Conservation (phyloP, 805 yeast species). For the Metschnikowia anglica region DNA sequence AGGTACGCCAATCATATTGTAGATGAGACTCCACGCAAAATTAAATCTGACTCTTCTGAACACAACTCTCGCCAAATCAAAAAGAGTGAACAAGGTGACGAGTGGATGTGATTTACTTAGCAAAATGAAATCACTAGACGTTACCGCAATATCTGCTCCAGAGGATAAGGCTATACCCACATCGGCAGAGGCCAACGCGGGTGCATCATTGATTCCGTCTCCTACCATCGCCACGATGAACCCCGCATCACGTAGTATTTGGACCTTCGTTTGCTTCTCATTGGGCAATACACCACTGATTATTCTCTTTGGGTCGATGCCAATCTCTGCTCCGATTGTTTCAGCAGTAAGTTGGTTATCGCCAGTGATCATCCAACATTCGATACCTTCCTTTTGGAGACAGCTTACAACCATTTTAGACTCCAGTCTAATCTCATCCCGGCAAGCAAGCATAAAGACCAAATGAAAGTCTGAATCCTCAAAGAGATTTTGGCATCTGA, state of each 20-base stretch:
- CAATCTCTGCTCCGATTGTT: conserved; percentile 63
- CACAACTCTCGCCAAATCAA: conserved; percentile 51
- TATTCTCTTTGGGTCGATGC: conserved; percentile 49
- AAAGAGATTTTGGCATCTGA: conserved; percentile 31
- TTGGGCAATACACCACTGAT: conserved; percentile 73
- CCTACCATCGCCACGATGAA: conserved; percentile 67
- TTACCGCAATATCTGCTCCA: conserved; percentile 74
- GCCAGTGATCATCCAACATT: conserved; percentile 77
- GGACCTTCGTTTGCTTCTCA: conserved; percentile 62
- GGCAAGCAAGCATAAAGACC: conserved; percentile 53
- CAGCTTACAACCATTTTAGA: conserved; percentile 47
- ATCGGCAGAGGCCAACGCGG: conserved; percentile 72
- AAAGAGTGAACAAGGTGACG: conserved; percentile 51
- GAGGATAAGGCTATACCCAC: conserved; percentile 76
- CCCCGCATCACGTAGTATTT: conserved; percentile 47
- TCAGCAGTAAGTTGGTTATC: conserved; percentile 67
- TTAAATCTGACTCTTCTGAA: conserved; percentile 55
- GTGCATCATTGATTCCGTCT: conserved; percentile 83
- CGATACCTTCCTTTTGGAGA: conserved; percentile 42
- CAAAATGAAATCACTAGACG: conserved; percentile 71
- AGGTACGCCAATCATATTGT: conserved; percentile 58
- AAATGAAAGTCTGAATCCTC: conserved; percentile 34
- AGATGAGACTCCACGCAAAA: conserved; percentile 59
- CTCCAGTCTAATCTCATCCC: conserved; percentile 62
- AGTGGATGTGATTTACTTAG: conserved; percentile 53